Evolutionary conservation across 169 alveolate species (phyloP).

Genomic region (Plasmodium cynomolgi): DNA sequence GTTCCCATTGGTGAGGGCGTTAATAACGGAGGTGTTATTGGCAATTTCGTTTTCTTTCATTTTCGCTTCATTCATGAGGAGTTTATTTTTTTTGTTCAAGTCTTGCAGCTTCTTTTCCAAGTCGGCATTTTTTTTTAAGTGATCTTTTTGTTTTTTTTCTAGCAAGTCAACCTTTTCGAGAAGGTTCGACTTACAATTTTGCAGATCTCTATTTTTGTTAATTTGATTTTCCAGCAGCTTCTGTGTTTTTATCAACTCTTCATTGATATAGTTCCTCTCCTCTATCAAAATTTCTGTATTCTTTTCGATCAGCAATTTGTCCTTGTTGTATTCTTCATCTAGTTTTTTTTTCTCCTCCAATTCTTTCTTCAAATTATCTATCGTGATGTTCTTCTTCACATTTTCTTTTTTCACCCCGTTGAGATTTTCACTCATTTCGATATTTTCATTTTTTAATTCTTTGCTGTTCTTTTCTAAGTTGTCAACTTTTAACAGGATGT

Average conservation of each 20-base stretch:
- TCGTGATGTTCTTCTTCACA: slow-evolving; percentile 40
- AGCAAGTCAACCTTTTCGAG: slow-evolving; percentile 50
- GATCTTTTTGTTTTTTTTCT: slow-evolving; percentile 71
- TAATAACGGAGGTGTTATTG: slow-evolving; percentile 13
- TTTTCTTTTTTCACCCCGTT: slow-evolving; percentile 40
- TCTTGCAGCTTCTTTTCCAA: slow-evolving; percentile 43
- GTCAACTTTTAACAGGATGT: slow-evolving; percentile 59
- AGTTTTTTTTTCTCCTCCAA: slow-evolving; percentile 33
- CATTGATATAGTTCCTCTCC: slow-evolving; percentile 57
- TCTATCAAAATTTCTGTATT: slow-evolving; percentile 58
- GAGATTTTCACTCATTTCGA: slow-evolving; percentile 35
- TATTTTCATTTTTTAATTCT: slow-evolving; percentile 71
- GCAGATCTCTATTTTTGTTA: slow-evolving; percentile 52
- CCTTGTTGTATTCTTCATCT: slow-evolving; percentile 63
- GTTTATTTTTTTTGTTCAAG: slow-evolving; percentile 41
- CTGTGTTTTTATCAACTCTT: slow-evolving; percentile 66
- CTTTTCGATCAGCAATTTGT: slow-evolving; percentile 49
- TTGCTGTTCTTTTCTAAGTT: slow-evolving; percentile 49
- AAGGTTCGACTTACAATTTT: slow-evolving; percentile 20
- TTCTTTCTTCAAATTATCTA: slow-evolving; percentile 59
- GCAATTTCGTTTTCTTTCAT: slow-evolving; percentile 41
- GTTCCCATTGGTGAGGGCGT: slow-evolving; percentile 15
- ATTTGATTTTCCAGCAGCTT: slow-evolving; percentile 56
- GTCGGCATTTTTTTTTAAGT: slow-evolving; percentile 33
- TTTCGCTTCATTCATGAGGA: slow-evolving; percentile 31